phyloP scores from a whole-genome alignment of 2,329 filamentous ascomycete genomes.

The Diaporthe vaccinii region DNA sequence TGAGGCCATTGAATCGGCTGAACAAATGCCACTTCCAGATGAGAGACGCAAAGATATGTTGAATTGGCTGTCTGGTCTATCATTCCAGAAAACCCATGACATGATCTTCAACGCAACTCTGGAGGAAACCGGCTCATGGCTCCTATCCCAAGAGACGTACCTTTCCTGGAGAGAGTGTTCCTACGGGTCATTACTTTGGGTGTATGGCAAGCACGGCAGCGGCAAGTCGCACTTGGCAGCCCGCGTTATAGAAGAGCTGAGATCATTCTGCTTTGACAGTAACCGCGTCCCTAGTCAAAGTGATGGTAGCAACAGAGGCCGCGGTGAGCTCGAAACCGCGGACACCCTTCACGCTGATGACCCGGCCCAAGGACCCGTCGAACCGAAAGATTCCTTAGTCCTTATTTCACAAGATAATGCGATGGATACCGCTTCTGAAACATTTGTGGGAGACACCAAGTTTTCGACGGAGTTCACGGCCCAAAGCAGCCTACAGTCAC shows the following conservation, averaged over 20 bases:
- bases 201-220: slow-evolving; percentile 25
- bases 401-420: accelerated
- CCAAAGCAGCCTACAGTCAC: background rate
- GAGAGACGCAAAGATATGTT: background rate
- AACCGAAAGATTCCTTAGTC: background rate
- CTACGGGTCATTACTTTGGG: slow-evolving; percentile 1
- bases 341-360: background rate
- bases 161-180: background rate
- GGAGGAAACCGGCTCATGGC: background rate
- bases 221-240: slow-evolving; percentile 26
- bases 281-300: background rate
- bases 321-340: background rate
- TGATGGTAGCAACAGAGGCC: background rate
- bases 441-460: background rate
- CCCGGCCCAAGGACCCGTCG: background rate
- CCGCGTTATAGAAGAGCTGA: slow-evolving; percentile 6
- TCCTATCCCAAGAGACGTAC: background rate
- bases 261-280: background rate
- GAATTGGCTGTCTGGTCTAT: background rate
- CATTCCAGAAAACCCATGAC: slow-evolving; percentile 10
- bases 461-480: background rate
- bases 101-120: slow-evolving; percentile 3
- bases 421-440: background rate
- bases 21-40: background rate
- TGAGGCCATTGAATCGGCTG: background rate